Evolutionary conservation across 352 stramenopile species (phyloP).

Genomic region (Pelagophyceae sp.): DNA sequence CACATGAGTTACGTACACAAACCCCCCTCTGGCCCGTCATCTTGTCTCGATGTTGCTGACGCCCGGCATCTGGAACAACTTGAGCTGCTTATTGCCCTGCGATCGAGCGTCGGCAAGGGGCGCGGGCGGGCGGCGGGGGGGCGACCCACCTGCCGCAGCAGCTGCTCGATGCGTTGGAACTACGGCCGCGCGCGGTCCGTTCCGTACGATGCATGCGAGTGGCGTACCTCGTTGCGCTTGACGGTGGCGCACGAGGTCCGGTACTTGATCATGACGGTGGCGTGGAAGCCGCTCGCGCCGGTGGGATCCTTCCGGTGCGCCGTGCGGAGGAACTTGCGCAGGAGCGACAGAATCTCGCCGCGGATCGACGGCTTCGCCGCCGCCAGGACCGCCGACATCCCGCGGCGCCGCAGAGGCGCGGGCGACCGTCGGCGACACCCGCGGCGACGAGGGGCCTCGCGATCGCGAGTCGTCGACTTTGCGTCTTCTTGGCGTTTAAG

Average conservation of each 20-base stretch:
- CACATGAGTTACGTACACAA: background rate
- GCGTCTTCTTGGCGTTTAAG: too few species aligned
- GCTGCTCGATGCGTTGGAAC: constrained; percentile 5
- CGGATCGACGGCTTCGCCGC: background rate
- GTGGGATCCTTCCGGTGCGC: background rate
- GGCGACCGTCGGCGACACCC: too few species aligned
- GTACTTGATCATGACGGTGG: background rate
- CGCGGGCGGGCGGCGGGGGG: too few species aligned
- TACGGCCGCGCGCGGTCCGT: too few species aligned
- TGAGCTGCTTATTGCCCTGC: background rate
- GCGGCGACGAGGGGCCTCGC: background rate
- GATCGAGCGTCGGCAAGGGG: too few species aligned
- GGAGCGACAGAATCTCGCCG: background rate
- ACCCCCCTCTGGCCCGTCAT: background rate
- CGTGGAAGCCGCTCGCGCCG: background rate
- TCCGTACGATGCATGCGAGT: too few species aligned
- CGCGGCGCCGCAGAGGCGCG: background rate
- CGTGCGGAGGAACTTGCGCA: background rate
- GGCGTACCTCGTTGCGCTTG: too few species aligned
- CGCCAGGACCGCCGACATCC: too few species aligned
- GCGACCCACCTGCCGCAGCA: background rate
- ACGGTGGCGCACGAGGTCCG: background rate
- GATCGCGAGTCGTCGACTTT: background rate
- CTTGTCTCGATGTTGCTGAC: background rate
- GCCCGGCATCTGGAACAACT: constrained; percentile 1